phyloP scores from a whole-genome alignment of 805 yeast species.

The Saccharomycopsis amapae region DNA sequence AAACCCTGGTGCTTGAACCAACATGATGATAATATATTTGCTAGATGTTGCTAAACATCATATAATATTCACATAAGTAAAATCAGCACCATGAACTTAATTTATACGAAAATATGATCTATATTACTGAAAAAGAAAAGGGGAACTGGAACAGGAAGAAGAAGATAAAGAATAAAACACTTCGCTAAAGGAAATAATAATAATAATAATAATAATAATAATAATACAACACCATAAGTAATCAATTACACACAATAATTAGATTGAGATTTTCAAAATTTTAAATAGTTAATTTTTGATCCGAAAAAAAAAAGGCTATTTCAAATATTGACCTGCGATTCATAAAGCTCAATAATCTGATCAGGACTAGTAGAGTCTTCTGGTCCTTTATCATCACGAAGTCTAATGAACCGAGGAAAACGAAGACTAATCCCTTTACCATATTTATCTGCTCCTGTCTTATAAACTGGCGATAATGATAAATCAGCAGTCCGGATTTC shows the following conservation, averaged over 20 bases:
- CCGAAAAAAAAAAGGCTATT: neutral
- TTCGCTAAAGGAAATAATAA: neutral
- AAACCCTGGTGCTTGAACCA: neutral
- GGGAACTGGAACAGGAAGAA: too few relatives aligned
- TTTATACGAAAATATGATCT: too few relatives aligned
- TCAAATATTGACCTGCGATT: constrained; percentile 47
- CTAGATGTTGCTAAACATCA: too few relatives aligned
- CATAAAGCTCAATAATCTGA: constrained; percentile 78
- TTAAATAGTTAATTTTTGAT: too few relatives aligned
- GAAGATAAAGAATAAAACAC: neutral
- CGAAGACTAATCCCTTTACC: constrained; percentile 83
- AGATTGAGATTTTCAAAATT: too few relatives aligned
- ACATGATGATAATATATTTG: too few relatives aligned
- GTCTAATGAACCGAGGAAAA: constrained; percentile 78
- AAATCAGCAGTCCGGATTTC: constrained; percentile 91
- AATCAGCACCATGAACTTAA: too few relatives aligned
- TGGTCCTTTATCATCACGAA: constrained; percentile 78
- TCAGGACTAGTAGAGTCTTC: constrained; percentile 85
- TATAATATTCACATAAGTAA: too few relatives aligned
- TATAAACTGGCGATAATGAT: constrained; percentile 81
- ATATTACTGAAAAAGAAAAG: too few relatives aligned
- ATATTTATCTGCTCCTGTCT: constrained; percentile 66
- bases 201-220: too few relatives aligned
- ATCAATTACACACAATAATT: too few relatives aligned
- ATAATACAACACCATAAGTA: too few relatives aligned